A percentile compares a stretch with the other conserved stretches of the same genome.
Conservation (phyloP, 1,284 basidiomycete species). For the Cutaneotrichosporon sp. region DNA sequence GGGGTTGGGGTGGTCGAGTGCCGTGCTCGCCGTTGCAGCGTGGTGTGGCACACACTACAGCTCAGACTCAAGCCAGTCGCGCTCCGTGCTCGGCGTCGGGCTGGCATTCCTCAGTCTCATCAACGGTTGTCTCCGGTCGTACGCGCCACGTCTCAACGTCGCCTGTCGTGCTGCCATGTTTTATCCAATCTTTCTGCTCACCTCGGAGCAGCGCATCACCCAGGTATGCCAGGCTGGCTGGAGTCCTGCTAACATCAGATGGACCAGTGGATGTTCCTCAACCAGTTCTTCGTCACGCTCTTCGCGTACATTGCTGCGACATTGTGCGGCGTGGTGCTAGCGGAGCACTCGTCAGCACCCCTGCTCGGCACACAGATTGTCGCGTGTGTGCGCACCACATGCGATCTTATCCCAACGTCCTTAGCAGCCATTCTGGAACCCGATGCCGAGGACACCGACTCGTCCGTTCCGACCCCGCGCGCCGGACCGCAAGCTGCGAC, state of each 20-base stretch:
- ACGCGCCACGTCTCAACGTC: constrained; percentile 40
- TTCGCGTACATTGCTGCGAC: constrained; percentile 46
- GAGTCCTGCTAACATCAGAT: constrained; percentile 5
- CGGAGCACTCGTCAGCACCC: constrained; percentile 32
- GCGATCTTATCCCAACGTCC: constrained; percentile 38
- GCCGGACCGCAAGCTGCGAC: background rate
- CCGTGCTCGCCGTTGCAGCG: constrained; percentile 42
- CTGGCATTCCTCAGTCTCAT: constrained; percentile 42
- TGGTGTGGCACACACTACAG: constrained; percentile 39
- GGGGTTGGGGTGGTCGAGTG: constrained; percentile 43
- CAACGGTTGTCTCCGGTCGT: constrained; percentile 48
- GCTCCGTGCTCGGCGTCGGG: constrained; percentile 42
- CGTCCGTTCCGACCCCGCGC: background rate
- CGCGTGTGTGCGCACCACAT: constrained; percentile 27
- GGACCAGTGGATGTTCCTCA: constrained; percentile 31
- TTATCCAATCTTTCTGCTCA: constrained; percentile 50
- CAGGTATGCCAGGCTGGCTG: constrained; percentile 18
- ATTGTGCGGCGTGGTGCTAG: constrained; percentile 32
- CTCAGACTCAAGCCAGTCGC: constrained; percentile 32
- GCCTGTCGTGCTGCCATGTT: constrained; percentile 48
- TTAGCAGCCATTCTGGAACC: constrained; percentile 32
- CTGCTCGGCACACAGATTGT: constrained; percentile 32
- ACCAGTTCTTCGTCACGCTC: constrained; percentile 46
- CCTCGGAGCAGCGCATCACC: constrained; percentile 36
- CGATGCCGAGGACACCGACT: background rate